Percentiles rank a stretch among this genome's conserved stretches.
phyloP scores from a whole-genome alignment of 2,329 filamentous ascomycete species.

The Waltergamsia citrina region DNA sequence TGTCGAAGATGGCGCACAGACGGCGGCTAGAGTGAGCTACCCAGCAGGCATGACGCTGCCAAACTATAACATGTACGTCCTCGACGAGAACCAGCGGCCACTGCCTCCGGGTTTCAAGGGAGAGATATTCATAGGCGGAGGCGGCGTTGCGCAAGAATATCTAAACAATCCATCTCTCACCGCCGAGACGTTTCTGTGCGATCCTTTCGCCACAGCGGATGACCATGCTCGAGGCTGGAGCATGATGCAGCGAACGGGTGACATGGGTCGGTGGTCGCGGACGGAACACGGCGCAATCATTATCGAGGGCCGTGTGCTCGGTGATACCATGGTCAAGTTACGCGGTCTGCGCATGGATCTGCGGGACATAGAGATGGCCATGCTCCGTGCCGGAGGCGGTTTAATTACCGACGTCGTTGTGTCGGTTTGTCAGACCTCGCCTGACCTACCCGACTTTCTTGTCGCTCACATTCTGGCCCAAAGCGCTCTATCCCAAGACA shows the following conservation, averaged over 20 bases:
- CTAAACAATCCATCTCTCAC: conserved; percentile 5
- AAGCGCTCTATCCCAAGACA: too few relatives aligned
- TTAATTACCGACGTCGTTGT: conserved; percentile 3
- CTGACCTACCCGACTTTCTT: background rate
- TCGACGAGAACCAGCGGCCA: conserved; percentile 18
- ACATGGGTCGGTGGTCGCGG: conserved; percentile 5
- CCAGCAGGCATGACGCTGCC: conserved; percentile 7
- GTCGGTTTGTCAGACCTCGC: background rate
- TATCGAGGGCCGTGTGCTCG: conserved; percentile 7
- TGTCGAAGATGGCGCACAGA: too few relatives aligned
- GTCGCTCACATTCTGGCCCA: conserved; percentile 3
- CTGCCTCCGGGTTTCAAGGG: conserved; percentile 6
- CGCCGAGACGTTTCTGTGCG: conserved; percentile 3
- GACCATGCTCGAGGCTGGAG: background rate
- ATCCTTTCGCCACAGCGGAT: conserved; percentile 1
- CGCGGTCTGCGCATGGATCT: conserved; percentile 9
- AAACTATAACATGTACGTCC: conserved; percentile 26
- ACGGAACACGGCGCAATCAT: conserved; percentile 5
- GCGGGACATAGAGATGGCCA: conserved; percentile 8
- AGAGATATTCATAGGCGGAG: conserved; percentile 6
- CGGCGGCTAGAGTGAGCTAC: too few relatives aligned
- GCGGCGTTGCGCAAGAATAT: conserved; percentile 5
- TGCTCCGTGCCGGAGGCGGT: conserved; percentile 3
- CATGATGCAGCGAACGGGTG: conserved; percentile 8
- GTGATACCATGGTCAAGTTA: conserved; percentile 8